Evolutionary conservation across 345 rosid genomes (phyloP), one percentile per base, ranked within the genome.

Genomic region (Euphorbia pulcherrima): DNA sequence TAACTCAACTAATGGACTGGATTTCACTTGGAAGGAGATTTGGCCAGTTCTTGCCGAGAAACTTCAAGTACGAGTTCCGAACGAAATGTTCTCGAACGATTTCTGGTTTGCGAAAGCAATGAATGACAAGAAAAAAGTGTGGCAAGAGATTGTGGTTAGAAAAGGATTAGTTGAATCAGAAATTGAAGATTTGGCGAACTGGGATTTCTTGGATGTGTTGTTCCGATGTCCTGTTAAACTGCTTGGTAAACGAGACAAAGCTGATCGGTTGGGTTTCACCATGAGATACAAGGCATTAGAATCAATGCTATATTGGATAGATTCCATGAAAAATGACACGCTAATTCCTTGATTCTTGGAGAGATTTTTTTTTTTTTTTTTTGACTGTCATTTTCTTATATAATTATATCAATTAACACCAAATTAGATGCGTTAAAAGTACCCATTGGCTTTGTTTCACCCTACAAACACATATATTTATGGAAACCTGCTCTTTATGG

Each of bases 1-100:
- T 41, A 92, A 90, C 56, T 77, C 93, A 0, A 77, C 87, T 44
- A 90, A 92, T 37, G 97, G 98, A 0, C 60, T 77, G 14, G 72
- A 83, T 69, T 92, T 92, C 56, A 84, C 85, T 14, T 92, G 98
- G 97, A 87, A 83, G 79, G 90, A 90, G 82, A 79, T 88, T 23
- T 88, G 98, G 98, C 84, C 87, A 0, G 69, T 71, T 0, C 62
- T 92, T 0, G 97, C 81, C 29, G 71, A 77, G 58, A 90, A 88
- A 71, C 73, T 92, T 18, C 89, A 88, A 0, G 78, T 82, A 5
- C 57, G 71, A 74, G 84, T 83, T 60, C 79, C 75, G 3, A 64
- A 84, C 61, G 54, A 56, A 0, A 77, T 73, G 92, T 79, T 86
- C 41, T 44, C n/a, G 27, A 72, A 83, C 67, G 86, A 81, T 10